Base-by-base conservation (phyloP, 2,329 filamentous ascomycete species). In the Aureobasidium musti region DNA sequence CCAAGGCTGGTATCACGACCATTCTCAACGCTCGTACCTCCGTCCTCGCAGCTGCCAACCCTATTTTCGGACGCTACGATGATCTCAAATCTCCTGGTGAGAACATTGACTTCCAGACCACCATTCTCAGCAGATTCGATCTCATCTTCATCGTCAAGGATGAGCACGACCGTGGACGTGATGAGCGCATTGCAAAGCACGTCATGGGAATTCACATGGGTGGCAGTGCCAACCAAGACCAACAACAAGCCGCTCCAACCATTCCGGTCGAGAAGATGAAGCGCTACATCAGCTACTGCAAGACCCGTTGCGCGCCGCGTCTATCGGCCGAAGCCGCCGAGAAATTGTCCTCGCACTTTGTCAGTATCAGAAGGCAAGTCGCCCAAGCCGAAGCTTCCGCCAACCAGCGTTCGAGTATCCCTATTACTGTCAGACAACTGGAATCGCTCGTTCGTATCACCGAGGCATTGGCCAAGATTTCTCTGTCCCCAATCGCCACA, bases 111-210 rank as follows among this genome's bases (percentile, higher is more conserved):
- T 99, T 99, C 79, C 95, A 99, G 75, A 99, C 95, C 0, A 99
- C 95, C 3, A 98, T 99, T 74, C 77, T 99, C 71, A 98, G 94
- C 2, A 91, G 95, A 85, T 99, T 99, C 77, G 95, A 99, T 78
- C 97, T 99, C 91, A 98, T 99, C 71, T 99, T 98, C 82, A 97
- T 99, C 71, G 94, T 99, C 69, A 91, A 91, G 72, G 95, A 99
- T 77, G 92, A 96, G 69, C 95, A 99, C 77, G 91, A 94, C 69
- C 86, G 91, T 52, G 89, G 87, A 67, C 91, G 94, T 74, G 95
- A 99, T 75, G 92, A 97, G 81, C 89, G 85, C 4, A 98, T 99
- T 74, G 95, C 95, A 14, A 94, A 89, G 75, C 95, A 99, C 85
- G 94, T 99, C 75, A 97, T 99, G 88, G 88, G 90, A 53, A 93